phyloP scores from a whole-genome alignment of 352 stramenopile species.

The Pythium aristosporum region DNA sequence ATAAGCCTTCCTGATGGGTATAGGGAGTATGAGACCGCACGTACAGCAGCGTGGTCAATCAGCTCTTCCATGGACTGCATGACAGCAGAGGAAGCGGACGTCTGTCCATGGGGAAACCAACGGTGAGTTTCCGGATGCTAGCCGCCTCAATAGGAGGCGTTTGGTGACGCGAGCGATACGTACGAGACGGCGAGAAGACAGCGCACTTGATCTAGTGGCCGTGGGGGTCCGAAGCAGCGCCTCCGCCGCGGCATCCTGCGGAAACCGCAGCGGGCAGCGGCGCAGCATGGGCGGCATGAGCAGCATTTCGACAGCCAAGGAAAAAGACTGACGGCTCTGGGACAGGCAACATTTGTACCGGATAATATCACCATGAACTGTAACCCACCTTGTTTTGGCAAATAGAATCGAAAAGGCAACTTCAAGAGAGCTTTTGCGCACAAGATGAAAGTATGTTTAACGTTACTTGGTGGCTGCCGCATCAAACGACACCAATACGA shows the following conservation, averaged over 20 bases:
- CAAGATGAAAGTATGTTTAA: no score
- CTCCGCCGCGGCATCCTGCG: constrained; percentile 9
- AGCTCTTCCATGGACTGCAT: constrained; percentile 54
- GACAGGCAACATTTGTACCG: background rate
- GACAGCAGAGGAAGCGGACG: constrained; percentile 17
- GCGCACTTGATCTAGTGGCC: background rate
- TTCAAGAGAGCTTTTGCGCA: background rate
- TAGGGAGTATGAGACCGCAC: background rate
- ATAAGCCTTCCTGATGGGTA: background rate
- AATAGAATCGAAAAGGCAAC: background rate
- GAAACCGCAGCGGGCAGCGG: constrained; percentile 14
- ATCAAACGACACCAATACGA: no score
- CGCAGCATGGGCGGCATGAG: constrained; percentile 17
- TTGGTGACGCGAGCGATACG: background rate
- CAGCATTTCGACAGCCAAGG: constrained; percentile 10
- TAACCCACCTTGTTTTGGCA: background rate
- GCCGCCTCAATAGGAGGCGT: background rate
- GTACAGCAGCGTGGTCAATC: constrained; percentile 43
- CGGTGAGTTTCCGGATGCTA: background rate
- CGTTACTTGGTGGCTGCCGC: no score
- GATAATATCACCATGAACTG: background rate
- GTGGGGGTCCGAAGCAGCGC: constrained; percentile 8
- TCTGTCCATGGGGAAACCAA: constrained; percentile 4
- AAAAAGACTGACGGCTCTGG: constrained; percentile 1
- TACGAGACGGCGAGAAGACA: constrained; percentile 15